Base-by-base conservation (phyloP, 176 grass and related monocot genomes). In the Avena atlantica region DNA sequence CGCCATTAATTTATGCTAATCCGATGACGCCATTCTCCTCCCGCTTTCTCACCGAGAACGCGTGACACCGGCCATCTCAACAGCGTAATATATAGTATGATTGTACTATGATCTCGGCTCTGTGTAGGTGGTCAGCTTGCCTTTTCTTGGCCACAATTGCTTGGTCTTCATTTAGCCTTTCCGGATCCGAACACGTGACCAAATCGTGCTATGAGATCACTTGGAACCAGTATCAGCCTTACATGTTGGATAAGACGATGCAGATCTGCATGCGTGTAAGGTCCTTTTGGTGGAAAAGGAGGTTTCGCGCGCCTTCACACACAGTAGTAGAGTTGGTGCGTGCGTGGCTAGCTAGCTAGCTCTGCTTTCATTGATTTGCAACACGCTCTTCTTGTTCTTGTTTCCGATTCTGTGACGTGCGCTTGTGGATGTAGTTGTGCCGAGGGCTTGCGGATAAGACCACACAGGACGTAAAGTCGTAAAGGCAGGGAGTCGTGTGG, bases 231-330 rank as follows among this genome's bases (percentile, higher is more conserved):
- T 2, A 23, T 4, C 21, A 81, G 24, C 14, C 79, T 21, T n/a
- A 2, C 7, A 13, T 82, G 29, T 64, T 29, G 57, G 87, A 90
- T 90, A 90, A 78, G 78, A 52, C 49, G 15, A 15, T 77, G 55
- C 45, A 51, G 25, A 29, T 25, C 25, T 48, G 48, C 48, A 21
- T 73, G 78, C 75, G 25, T 20, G 25, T 25, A 25, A 25, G 27
- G 19, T 3, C 0, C 64, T 80, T 91, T 84, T 80, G 89, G 75
- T 8, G 42, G 83, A 86, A 86, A 90, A 37, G 70, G 70, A 76
- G 52, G 25, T 4, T 31, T 73, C 5, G 45, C 45, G 45, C 45
- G 45, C 45, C 45, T 47, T 47, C 45, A 44, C 42, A 44, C 5
- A 25, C 25, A 25, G 45, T 8, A 47, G 45, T 47, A 47, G 62